Conservation (phyloP, 768 basidiomycete genomes). For the Mycena leptocephala region DNA sequence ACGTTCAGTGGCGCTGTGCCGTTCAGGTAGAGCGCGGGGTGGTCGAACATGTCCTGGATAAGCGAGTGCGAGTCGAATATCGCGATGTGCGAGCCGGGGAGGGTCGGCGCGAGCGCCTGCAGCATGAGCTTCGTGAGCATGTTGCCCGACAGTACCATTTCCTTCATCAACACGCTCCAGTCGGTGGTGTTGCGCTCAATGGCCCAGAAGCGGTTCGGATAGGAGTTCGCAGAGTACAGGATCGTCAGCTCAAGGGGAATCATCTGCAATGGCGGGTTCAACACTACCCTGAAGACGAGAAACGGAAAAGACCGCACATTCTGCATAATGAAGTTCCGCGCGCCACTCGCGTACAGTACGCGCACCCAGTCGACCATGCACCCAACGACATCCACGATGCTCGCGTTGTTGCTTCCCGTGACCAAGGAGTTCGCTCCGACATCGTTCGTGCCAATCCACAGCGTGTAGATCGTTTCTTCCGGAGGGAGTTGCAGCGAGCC, state of each 20-base stretch:
- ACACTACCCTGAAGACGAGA: not conserved
- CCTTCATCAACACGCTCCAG: constrained; percentile 71
- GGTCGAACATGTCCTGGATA: constrained; percentile 70
- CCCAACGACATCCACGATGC: constrained; percentile 69
- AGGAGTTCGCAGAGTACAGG: constrained; percentile 64
- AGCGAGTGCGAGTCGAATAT: constrained; percentile 76
- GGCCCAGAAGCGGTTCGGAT: constrained; percentile 67
- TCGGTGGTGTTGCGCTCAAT: constrained; percentile 66
- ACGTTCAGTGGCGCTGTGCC: constrained; percentile 76
- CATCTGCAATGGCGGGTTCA: constrained; percentile 56
- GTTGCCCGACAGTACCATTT: constrained; percentile 68
- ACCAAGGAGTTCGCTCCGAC: constrained; percentile 69
- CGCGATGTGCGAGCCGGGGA: constrained; percentile 74
- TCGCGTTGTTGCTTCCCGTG: constrained; percentile 59
- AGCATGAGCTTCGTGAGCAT: constrained; percentile 67
- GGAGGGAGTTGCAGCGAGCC: constrained; percentile 57
- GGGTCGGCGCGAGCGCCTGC: constrained; percentile 59
- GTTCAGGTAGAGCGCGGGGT: constrained; percentile 71
- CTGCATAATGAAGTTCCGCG: constrained; percentile 79
- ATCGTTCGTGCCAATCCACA: constrained; percentile 83
- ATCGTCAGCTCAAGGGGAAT: constrained; percentile 67
- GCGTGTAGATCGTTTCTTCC: constrained; percentile 70
- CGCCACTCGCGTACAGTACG: constrained; percentile 69
- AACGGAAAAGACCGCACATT: constrained; percentile 60
- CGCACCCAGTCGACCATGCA: constrained; percentile 77